A percentile compares a stretch with the other conserved stretches of the same genome.
These are phyloP conservation scores for Castanospermum australe DNA, from an alignment of 306 rosid species.

Conservation along the genomic window DNA sequence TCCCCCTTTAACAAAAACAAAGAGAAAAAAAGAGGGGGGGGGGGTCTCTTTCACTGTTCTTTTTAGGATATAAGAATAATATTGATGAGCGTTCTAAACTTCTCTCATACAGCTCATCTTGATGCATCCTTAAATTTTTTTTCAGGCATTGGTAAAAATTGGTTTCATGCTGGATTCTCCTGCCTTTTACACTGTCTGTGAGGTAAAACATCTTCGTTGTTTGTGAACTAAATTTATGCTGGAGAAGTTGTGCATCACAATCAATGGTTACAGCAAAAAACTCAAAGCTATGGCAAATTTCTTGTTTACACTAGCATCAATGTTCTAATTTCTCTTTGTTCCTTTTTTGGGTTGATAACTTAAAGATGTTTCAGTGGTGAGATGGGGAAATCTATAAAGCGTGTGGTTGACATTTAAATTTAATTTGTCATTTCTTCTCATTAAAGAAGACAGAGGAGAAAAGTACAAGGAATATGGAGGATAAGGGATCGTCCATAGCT, in stretches of 20 bases:
- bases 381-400: conserved; percentile 7
- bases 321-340: neutral
- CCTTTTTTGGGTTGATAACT: conserved; percentile 16
- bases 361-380: neutral
- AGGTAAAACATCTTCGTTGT: conserved; percentile 49
- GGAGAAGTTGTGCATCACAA: conserved; percentile 2
- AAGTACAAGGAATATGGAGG: too few species aligned
- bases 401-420: conserved; percentile 10
- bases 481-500: too few species aligned
- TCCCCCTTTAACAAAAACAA: too few species aligned
- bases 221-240: neutral
- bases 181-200: conserved; percentile 82
- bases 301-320: neutral
- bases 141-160: conserved; percentile 74
- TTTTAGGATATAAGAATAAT: neutral
- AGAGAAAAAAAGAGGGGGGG: neutral
- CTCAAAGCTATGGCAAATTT: neutral
- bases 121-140: conserved; percentile 28
- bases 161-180: conserved; percentile 91
- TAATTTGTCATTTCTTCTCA: too few species aligned
- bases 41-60: neutral
- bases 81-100: conserved; percentile 1
- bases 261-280: neutral
- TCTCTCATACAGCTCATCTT: neutral
- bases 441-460: too few species aligned